Base-by-base conservation (phyloP, 108 stramenopile species). In the Stephanodiscus triporus region DNA sequence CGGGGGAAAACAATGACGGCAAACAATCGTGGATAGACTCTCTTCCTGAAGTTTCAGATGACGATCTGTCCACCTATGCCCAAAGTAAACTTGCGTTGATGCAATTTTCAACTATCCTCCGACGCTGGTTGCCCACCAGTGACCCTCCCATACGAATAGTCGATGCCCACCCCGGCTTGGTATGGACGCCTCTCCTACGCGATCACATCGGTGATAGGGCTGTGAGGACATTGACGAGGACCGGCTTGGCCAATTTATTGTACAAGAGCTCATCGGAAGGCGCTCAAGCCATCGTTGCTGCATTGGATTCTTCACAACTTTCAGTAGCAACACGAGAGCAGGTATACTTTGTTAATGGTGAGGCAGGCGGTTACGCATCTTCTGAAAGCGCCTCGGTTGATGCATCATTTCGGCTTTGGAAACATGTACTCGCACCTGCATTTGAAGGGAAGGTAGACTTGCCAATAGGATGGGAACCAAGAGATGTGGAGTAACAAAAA, bases 141-240 rank as follows among this genome's bases (percentile, higher is more conserved):
- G 53, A 32, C 24, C 20, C 54, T 34, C 13, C 24, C 7, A 55
- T 81, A 37, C 59, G 43, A 66, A 59, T 81, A 38, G 19, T 59
- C 45, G 73, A 81, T 45, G 80, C 73, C 6, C 80, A 81, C 37
- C 80, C 80, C 6, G 80, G 80, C 27, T 71, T 81, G 73, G 80
- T 81, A 19, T 81, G 80, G 80, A 81, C 80, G 27, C 68, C 80
- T 9, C 57, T 81, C 9, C 51, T 81, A n/a, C 61, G 80, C 20
- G 66, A 71, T 56, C 73, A 75, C 48, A 75, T 75, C 42, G 73
- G 73, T 22, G 56, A 66, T 27, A 69, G 11, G 63, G 73, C 73
- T 19, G 51, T 58, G 24, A 45, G 64, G 16, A 48, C 54, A 19
- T 45, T 81, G 38, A 49, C 69, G 36, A 49, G 24, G 38, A 75